phyloP scores from a whole-genome alignment of 2,329 filamentous ascomycete species.

The Hymenoscyphus scutula region DNA sequence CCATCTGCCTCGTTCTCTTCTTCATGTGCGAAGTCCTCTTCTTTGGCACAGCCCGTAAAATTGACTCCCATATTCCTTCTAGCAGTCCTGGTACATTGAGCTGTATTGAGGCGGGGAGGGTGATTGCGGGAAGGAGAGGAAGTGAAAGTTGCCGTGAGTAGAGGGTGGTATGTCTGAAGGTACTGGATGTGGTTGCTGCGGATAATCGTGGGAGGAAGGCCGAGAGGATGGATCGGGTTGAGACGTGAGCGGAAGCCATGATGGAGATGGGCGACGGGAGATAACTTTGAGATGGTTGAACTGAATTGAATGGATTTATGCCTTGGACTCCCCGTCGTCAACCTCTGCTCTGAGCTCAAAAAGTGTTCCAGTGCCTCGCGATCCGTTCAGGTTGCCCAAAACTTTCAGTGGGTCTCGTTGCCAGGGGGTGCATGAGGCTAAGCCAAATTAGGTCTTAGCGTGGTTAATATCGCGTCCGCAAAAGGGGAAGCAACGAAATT shows the following conservation, averaged over 20 bases:
- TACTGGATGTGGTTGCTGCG: conserved; percentile 41
- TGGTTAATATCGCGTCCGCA: conserved; percentile 14
- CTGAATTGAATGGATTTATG: not conserved
- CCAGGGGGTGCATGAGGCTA: not conserved
- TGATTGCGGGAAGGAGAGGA: conserved; percentile 52
- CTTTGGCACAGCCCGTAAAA: conserved; percentile 91
- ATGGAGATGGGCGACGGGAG: conserved; percentile 20
- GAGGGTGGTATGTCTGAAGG: conserved; percentile 44
- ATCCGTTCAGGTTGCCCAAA: conserved; percentile 1
- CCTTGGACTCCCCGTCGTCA: not conserved
- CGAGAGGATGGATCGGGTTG: conserved; percentile 42
- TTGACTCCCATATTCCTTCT: conserved; percentile 85
- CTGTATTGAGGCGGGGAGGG: conserved; percentile 57
- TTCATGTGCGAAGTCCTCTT: conserved; percentile 98
- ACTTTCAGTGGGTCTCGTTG: conserved; percentile 1
- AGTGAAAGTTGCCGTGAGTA: conserved; percentile 47
- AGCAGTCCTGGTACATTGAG: conserved; percentile 67
- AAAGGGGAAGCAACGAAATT: conserved; percentile 23
- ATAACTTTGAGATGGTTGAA: not conserved
- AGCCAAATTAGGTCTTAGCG: conserved; percentile 7
- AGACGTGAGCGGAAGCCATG: conserved; percentile 47
- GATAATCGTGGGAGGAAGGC: conserved; percentile 57
- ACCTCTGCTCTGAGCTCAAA: conserved; percentile 8
- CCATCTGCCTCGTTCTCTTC: conserved; percentile 90
- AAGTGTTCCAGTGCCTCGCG: not conserved